Evolutionary conservation across 495 filamentous ascomycete genomes (phyloP).

Genomic region (Aspergillus hancockii): DNA sequence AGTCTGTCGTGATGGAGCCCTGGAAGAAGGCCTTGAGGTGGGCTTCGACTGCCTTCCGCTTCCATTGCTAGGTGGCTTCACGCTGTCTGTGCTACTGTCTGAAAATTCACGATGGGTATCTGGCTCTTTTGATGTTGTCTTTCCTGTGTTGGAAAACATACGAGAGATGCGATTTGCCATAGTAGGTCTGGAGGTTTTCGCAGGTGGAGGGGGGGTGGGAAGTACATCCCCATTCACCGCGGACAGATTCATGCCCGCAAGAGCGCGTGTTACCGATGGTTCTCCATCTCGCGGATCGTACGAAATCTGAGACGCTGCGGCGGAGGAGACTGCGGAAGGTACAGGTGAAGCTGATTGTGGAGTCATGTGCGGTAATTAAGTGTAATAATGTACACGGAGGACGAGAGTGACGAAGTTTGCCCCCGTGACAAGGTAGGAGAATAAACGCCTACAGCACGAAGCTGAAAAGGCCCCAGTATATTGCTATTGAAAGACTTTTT

Average conservation of each 20-base stretch:
- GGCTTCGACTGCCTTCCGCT: conserved; percentile 37
- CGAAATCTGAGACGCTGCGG: conserved; percentile 43
- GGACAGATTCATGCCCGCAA: conserved; percentile 50
- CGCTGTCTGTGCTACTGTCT: conserved; percentile 44
- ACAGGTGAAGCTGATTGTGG: conserved; percentile 45
- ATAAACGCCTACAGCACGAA: conserved; percentile 26
- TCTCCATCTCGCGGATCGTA: conserved; percentile 46
- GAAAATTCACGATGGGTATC: conserved; percentile 39
- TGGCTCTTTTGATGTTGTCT: conserved; percentile 34
- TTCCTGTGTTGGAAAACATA: conserved; percentile 56
- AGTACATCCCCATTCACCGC: conserved; percentile 38
- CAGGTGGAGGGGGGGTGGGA: conserved; percentile 32
- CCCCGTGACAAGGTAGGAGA: conserved; percentile 17
- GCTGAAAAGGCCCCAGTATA: conserved; percentile 23
- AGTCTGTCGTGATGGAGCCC: conserved; percentile 43
- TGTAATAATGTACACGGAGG: conserved; percentile 18
- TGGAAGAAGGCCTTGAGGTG: conserved; percentile 39
- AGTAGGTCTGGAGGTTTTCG: conserved; percentile 48
- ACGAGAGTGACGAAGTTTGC: conserved; percentile 14
- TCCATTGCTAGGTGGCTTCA: conserved; percentile 31
- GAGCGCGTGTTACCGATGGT: conserved; percentile 45
- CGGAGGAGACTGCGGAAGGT: conserved; percentile 48
- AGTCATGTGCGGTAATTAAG: conserved; percentile 48
- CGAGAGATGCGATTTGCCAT: conserved; percentile 61
- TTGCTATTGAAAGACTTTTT: conserved; percentile 4